phyloP scores from a whole-genome alignment of 345 rosid species.

The Camelina neglecta region DNA sequence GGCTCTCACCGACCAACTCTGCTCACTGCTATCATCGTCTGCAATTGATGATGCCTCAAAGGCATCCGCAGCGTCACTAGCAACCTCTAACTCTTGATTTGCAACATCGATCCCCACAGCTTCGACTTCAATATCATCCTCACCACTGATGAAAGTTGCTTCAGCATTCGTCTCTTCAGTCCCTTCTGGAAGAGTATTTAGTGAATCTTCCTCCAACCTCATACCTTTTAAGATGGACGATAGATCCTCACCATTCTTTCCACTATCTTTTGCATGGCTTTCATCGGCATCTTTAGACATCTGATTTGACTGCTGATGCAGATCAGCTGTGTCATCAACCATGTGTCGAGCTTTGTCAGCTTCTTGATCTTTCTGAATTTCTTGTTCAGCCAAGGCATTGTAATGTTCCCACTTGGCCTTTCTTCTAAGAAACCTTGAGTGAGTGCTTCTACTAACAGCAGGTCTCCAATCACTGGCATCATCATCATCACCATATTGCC shows the following conservation, averaged over 20 bases:
- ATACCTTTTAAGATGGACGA: conserved; percentile 62
- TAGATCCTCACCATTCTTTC: conserved; percentile 47
- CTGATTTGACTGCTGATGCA: conserved; percentile 32
- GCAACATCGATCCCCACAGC: conserved; percentile 42
- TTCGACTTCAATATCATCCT: conserved; percentile 43
- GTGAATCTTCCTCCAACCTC: conserved; percentile 74
- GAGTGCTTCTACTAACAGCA: conserved; percentile 94
- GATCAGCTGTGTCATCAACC: conserved; percentile 30
- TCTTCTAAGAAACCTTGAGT: conserved; percentile 77
- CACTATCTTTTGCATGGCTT: conserved; percentile 36
- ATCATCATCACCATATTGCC: conserved; percentile 62
- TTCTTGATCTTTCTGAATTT: conserved; percentile 56
- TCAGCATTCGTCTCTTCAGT: conserved; percentile 32
- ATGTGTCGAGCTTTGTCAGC: conserved; percentile 39
- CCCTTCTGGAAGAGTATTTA: conserved; percentile 50
- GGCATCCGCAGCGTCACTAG: conserved; percentile 61
- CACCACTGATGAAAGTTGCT: conserved; percentile 19
- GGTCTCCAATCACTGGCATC: conserved; percentile 80
- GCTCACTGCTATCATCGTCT: conserved; percentile 82
- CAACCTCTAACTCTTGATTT: conserved; percentile 47
- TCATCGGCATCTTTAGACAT: conserved; percentile 37
- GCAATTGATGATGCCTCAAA: conserved; percentile 52
- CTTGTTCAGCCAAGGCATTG: conserved; percentile 63
- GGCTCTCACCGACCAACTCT: conserved; percentile 85
- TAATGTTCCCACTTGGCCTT: conserved; percentile 66